Conservation (phyloP, 768 basidiomycete species). For the Dentipellis fragilis region DNA sequence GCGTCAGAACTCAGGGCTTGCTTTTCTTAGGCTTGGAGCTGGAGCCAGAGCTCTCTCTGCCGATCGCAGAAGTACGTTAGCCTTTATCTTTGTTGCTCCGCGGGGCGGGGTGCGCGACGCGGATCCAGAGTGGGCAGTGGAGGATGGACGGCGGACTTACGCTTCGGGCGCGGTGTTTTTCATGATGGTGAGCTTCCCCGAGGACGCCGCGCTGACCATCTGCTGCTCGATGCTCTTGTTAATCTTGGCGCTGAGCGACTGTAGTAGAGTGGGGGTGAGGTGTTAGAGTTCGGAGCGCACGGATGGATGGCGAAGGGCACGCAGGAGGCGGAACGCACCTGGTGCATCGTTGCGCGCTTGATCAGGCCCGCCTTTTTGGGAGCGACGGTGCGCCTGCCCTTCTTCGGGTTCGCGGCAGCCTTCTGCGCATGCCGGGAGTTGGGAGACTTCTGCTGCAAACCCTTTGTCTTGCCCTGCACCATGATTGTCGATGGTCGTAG, state of each 20-base stretch:
- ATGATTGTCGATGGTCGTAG: conserved; percentile 25
- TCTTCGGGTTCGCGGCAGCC: conserved; percentile 63
- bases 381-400: conserved; percentile 67
- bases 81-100: not conserved
- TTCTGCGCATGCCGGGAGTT: conserved; percentile 52
- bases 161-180: conserved; percentile 45
- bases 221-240: conserved; percentile 87
- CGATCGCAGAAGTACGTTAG: not conserved
- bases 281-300: not conserved
- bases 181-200: conserved; percentile 91
- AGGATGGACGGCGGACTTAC: conserved; percentile 13
- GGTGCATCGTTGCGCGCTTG: conserved; percentile 68
- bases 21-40: not conserved
- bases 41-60: not conserved
- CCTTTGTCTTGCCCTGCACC: conserved; percentile 85
- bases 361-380: conserved; percentile 73
- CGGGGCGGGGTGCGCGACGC: not conserved
- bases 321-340: conserved; percentile 34
- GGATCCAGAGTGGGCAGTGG: not conserved
- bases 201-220: conserved; percentile 81
- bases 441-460: conserved; percentile 46
- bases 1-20: not conserved
- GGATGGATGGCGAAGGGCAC: not conserved
- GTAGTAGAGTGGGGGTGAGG: not conserved
- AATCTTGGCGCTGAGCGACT: conserved; percentile 86